phyloP scores from a whole-genome alignment of 257 asterid genomes.

The Przewalskia tangutica region DNA sequence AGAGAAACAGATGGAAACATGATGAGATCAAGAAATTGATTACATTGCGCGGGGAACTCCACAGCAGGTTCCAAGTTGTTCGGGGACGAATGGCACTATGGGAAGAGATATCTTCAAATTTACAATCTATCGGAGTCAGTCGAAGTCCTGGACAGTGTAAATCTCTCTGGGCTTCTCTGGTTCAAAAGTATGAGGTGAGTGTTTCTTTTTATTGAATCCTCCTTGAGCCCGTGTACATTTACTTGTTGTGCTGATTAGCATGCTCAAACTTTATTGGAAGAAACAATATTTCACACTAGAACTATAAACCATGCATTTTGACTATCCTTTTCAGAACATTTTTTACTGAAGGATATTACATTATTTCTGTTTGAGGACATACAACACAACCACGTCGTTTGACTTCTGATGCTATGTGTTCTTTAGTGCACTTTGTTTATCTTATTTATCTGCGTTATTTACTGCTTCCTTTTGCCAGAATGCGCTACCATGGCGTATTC shows the following conservation, averaged over 20 bases:
- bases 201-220: constrained; percentile 1
- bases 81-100: constrained; percentile 96
- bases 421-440: too few relatives aligned
- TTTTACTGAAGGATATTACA: neutral
- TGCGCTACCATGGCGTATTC: too few relatives aligned
- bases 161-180: constrained; percentile 92
- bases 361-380: neutral
- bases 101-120: constrained; percentile 84
- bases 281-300: neutral
- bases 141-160: constrained; percentile 92
- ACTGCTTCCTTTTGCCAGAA: too few relatives aligned
- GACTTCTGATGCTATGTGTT: too few relatives aligned
- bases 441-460: too few relatives aligned
- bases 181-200: constrained; percentile 86
- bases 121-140: constrained; percentile 47
- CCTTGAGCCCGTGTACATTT: neutral
- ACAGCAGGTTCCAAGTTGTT: constrained; percentile 74
- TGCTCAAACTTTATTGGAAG: neutral
- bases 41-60: constrained; percentile 71
- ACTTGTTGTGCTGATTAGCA: neutral
- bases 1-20: constrained; percentile 83
- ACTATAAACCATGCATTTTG: constrained; percentile 1
- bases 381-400: neutral
- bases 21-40: constrained; percentile 78
- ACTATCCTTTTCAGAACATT: neutral